Evolutionary conservation across 2,329 filamentous ascomycete genomes (phyloP).

Genomic region (Aureobasidium leucospermi): DNA sequence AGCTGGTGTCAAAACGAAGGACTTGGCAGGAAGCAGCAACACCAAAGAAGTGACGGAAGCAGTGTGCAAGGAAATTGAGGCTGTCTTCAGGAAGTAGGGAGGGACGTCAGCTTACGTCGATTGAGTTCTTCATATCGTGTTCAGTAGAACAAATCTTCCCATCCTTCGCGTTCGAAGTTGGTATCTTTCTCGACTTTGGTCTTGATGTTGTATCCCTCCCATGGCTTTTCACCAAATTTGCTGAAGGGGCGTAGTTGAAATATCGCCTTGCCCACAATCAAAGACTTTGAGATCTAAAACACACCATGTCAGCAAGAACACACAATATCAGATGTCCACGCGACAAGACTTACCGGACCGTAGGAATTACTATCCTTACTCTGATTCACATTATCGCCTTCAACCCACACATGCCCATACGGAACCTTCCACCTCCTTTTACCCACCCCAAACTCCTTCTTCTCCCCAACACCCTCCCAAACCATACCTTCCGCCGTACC

Average conservation of each 20-base stretch:
- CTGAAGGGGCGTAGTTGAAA: constrained; percentile 63
- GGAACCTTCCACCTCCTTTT: constrained; percentile 55
- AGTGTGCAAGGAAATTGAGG: constrained; percentile 46
- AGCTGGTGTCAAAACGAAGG: constrained; percentile 47
- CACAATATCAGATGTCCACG: neutral
- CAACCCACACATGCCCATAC: constrained; percentile 84
- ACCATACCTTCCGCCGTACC: constrained; percentile 19
- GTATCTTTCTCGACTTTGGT: constrained; percentile 32
- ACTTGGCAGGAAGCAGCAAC: constrained; percentile 51
- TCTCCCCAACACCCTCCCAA: constrained; percentile 15
- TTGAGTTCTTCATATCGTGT: neutral
- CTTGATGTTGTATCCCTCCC: constrained; percentile 47
- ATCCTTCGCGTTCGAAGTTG: neutral
- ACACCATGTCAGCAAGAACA: neutral
- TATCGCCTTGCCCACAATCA: constrained; percentile 69
- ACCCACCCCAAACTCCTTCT: constrained; percentile 8
- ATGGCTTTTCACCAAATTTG: constrained; percentile 45
- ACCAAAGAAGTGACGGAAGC: constrained; percentile 55
- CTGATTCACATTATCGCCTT: constrained; percentile 72
- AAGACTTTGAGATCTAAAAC: constrained; percentile 52
- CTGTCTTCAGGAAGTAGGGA: constrained; percentile 28
- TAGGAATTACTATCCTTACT: constrained; percentile 84
- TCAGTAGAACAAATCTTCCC: constrained; percentile 9
- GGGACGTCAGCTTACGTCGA: neutral
- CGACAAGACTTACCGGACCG: constrained; percentile 51